These are phyloP conservation scores for Vicia villosa DNA, from an alignment of 306 rosid species.

Conservation along the genomic window DNA sequence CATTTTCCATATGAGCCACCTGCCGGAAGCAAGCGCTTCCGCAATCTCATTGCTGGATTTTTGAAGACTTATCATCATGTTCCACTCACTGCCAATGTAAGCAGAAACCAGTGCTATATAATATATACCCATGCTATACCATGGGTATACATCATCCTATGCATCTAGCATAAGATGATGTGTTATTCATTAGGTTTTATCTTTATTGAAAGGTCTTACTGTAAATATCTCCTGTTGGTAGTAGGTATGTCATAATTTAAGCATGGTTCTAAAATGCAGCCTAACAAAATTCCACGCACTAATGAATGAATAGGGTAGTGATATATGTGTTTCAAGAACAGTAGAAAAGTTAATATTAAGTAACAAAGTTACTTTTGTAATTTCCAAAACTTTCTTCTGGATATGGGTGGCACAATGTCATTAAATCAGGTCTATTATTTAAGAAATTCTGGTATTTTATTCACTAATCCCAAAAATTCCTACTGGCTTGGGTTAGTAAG, in stretches of 20 bases:
- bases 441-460: slow-evolving; percentile 13
- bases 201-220: slow-evolving; percentile 15
- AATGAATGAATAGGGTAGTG: slow-evolving; percentile 20
- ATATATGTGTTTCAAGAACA: slow-evolving; percentile 19
- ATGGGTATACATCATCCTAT: slow-evolving; percentile 14
- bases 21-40: slow-evolving; percentile 85
- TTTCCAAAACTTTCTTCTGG: slow-evolving; percentile 29
- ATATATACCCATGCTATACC: slow-evolving; percentile 20
- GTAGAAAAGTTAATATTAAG: slow-evolving; percentile 29
- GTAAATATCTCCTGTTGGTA: slow-evolving; percentile 21
- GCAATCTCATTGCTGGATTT: slow-evolving; percentile 88
- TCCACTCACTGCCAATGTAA: slow-evolving; percentile 78
- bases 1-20: slow-evolving; percentile 90
- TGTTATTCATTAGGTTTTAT: not conserved
- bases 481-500: slow-evolving; percentile 25
- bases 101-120: slow-evolving; percentile 38
- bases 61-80: slow-evolving; percentile 93
- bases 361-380: slow-evolving; percentile 1
- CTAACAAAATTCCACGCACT: slow-evolving; percentile 14
- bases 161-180: slow-evolving; percentile 24
- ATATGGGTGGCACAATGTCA: slow-evolving; percentile 19
- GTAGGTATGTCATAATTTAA: slow-evolving; percentile 10
- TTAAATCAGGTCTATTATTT: slow-evolving; percentile 17
- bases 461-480: not conserved
- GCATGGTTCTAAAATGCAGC: slow-evolving; percentile 25